Evolutionary conservation across 2,329 filamentous ascomycete genomes (phyloP).

Genomic region (Mycocentrospora acerina): DNA sequence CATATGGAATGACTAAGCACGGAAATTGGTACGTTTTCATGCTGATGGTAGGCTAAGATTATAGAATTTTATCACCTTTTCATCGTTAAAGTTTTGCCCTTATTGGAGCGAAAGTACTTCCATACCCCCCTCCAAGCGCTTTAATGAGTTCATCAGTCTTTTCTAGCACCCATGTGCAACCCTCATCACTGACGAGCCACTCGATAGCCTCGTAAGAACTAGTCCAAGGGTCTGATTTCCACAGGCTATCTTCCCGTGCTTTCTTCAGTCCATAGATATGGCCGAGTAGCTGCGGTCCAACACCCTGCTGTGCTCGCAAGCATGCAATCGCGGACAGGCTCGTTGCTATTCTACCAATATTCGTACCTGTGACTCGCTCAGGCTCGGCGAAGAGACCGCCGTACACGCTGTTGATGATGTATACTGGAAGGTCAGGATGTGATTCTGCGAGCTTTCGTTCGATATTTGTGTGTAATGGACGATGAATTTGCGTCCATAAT

Average conservation of each 20-base stretch:
- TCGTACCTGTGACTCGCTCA: too few species aligned
- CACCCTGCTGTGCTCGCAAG: conserved; percentile 73
- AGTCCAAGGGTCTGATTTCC: conserved; percentile 46
- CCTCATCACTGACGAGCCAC: conserved; percentile 65
- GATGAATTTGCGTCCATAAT: too few species aligned
- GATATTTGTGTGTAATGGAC: too few species aligned
- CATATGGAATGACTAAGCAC: too few species aligned
- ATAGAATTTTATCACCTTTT: too few species aligned
- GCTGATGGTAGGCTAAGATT: too few species aligned
- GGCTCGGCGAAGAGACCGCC: conserved; percentile 67
- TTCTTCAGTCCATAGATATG: conserved; percentile 79
- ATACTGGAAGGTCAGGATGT: conserved; percentile 77
- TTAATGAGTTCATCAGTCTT: conserved; percentile 62
- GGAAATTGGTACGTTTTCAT: too few species aligned
- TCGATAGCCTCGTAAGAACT: conserved; percentile 53
- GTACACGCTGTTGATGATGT: conserved; percentile 73
- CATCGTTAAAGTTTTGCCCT: too few species aligned
- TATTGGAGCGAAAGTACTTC: too few species aligned
- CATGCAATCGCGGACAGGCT: conserved; percentile 71
- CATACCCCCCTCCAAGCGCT: too few species aligned
- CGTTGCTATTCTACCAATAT: conserved; percentile 68
- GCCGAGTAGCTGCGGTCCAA: conserved; percentile 77
- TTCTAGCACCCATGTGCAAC: conserved; percentile 61
- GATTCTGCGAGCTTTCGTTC: conserved; percentile 65
- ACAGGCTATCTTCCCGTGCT: conserved; percentile 66